phyloP scores from a whole-genome alignment of 257 asterid genomes.

The Nicotiana paniculata region DNA sequence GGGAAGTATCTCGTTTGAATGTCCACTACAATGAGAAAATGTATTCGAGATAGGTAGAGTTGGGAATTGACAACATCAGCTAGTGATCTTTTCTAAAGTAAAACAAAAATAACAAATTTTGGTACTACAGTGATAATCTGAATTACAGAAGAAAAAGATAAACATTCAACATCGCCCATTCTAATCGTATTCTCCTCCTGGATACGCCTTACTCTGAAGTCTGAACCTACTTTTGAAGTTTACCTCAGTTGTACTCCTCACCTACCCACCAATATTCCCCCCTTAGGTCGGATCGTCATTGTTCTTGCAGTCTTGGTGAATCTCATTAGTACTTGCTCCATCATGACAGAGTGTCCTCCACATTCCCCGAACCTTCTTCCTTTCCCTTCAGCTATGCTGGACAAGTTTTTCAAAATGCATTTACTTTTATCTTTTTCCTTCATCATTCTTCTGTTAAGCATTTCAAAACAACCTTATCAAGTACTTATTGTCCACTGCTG shows the following conservation, averaged over 20 bases:
- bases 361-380: background rate
- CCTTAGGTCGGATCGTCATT: background rate
- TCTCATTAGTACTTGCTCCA: background rate
- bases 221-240: background rate
- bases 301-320: background rate
- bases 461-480: background rate
- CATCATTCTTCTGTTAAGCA: background rate
- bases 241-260: background rate
- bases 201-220: background rate
- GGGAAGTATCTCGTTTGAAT: background rate
- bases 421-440: background rate
- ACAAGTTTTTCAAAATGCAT: background rate
- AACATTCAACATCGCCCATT: background rate
- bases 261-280: background rate
- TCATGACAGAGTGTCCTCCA: background rate
- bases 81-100: background rate
- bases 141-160: background rate
- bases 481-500: background rate
- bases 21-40: background rate
- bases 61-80: background rate
- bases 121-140: background rate
- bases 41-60: background rate
- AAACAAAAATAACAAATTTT: background rate
- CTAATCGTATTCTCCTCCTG: background rate
- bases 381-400: background rate